These are phyloP conservation scores for Ophiocytium majus DNA, from an alignment of 352 stramenopile genomes.

Conservation along the genomic window DNA sequence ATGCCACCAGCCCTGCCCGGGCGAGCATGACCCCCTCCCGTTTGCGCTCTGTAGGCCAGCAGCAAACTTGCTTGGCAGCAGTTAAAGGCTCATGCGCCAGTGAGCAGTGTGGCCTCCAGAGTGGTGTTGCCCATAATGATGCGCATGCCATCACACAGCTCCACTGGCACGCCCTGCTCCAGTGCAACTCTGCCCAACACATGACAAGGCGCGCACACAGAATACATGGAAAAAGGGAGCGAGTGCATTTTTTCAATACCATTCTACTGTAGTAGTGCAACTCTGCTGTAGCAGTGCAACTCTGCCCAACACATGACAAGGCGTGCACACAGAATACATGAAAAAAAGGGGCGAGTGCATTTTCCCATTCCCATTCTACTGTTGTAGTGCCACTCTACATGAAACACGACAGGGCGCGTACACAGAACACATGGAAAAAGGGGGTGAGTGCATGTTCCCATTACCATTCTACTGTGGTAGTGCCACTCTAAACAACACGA, in stretches of 20 bases:
- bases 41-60: too few species aligned
- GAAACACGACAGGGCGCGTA: not conserved
- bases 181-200: not conserved
- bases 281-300: not conserved
- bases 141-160: not conserved
- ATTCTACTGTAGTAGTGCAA: not conserved
- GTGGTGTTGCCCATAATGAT: not conserved
- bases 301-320: not conserved
- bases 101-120: not conserved
- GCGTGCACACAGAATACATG: not conserved
- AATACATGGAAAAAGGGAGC: not conserved
- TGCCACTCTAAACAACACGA: not conserved
- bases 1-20: too few species aligned
- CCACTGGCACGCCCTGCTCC: not conserved
- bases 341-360: not conserved
- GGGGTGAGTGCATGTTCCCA: not conserved
- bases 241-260: too few species aligned
- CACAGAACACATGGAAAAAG: not conserved
- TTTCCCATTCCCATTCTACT: too few species aligned
- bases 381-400: not conserved
- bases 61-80: too few species aligned
- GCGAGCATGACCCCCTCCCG: too few species aligned
- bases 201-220: not conserved
- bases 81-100: too few species aligned
- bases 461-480: not conserved